Evolutionary conservation across 805 yeast species (phyloP).

Genomic region (Komagataella pastoris): DNA sequence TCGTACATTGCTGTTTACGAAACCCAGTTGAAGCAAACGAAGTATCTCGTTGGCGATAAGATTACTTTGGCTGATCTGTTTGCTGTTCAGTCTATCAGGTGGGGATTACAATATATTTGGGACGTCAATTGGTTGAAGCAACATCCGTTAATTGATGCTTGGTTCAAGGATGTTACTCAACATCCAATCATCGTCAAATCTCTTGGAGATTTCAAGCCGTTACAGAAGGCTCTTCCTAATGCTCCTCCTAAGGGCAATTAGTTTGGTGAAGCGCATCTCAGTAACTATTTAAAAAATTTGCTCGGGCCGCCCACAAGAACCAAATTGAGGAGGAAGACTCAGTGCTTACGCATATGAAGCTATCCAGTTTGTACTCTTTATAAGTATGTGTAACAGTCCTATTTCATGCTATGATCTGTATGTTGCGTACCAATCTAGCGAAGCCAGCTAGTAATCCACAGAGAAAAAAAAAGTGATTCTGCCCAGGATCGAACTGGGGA

Average conservation of each 20-base stretch:
- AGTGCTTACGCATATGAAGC: neutral
- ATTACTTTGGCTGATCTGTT: slow-evolving; percentile 30
- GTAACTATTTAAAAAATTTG: neutral
- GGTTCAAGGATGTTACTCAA: slow-evolving; percentile 30
- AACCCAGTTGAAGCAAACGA: slow-evolving; percentile 24
- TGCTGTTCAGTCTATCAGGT: slow-evolving; percentile 26
- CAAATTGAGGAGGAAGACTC: neutral
- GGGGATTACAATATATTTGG: slow-evolving; percentile 32
- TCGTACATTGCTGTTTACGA: slow-evolving; percentile 11
- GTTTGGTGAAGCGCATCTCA: neutral
- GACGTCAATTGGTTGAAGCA: slow-evolving; percentile 36
- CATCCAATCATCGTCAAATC: slow-evolving; percentile 23
- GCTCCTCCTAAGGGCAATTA: slow-evolving; percentile 33
- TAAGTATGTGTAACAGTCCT: neutral
- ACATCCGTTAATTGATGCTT: slow-evolving; percentile 38
- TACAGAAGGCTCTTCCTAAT: slow-evolving; percentile 34
- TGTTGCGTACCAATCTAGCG: no score
- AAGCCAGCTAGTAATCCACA: no score
- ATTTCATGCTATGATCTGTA: neutral
- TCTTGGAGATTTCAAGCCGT: slow-evolving; percentile 34
- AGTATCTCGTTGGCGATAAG: slow-evolving; percentile 35
- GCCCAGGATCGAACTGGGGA: slow-evolving; percentile 99
- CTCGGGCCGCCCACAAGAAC: neutral
- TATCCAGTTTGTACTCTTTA: neutral
- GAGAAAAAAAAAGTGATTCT: neutral